These are phyloP conservation scores for Amphicarpaea edgeworthii DNA, from an alignment of 306 rosid species.

Conservation along the genomic window DNA sequence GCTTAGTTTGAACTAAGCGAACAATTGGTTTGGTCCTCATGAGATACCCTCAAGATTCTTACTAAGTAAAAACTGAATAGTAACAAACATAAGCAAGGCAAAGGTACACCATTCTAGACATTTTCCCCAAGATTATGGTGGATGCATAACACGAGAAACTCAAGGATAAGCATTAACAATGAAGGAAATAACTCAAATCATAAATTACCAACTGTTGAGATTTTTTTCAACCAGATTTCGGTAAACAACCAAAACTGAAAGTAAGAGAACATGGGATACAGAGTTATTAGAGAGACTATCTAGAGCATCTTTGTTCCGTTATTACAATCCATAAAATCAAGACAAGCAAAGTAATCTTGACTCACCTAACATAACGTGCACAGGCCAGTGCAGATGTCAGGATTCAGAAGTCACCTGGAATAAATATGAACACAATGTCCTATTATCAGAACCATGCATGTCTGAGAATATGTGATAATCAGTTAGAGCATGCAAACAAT, in stretches of 20 bases:
- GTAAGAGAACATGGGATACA: not conserved
- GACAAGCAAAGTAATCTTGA: constrained; percentile 15
- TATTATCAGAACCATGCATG: constrained; percentile 19
- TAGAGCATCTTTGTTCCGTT: constrained; percentile 44
- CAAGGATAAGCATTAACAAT: not conserved
- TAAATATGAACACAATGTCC: constrained; percentile 20
- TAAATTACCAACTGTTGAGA: not conserved
- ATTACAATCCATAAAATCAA: constrained; percentile 48
- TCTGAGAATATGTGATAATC: not conserved
- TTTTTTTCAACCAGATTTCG: not conserved
- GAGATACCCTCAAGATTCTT: not conserved
- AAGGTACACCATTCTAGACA: not conserved
- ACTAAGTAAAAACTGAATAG: not conserved
- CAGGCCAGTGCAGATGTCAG: constrained; percentile 6
- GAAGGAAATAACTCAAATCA: not conserved
- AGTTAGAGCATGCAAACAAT: constrained; percentile 12
- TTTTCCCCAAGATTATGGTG: constrained; percentile 16
- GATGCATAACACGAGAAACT: not conserved
- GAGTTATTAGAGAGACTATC: constrained; percentile 16
- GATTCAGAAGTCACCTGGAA: constrained; percentile 60
- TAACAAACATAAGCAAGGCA: not conserved
- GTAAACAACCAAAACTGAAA: constrained; percentile 33
- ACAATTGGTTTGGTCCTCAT: too few species aligned
- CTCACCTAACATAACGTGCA: constrained; percentile 20
- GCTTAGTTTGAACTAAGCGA: constrained; percentile 1